Conservation (phyloP, 148 eudicot species). For the Amaranthus cruentus region DNA sequence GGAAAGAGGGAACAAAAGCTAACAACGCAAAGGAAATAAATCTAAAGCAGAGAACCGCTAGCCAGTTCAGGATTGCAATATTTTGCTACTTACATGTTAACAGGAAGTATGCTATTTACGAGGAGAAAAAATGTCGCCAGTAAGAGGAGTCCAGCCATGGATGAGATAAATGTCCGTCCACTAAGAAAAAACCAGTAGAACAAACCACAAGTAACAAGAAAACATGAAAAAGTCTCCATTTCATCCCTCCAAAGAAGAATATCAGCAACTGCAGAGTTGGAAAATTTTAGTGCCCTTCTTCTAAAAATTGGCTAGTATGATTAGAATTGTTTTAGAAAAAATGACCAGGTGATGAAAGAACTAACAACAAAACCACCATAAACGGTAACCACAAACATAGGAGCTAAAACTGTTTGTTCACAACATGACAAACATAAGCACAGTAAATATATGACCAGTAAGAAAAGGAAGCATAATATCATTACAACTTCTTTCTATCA, state of each 20-base stretch:
- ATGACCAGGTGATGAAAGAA: background rate
- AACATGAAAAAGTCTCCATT: slow-evolving; percentile 70
- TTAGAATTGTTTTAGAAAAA: background rate
- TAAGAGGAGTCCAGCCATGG: slow-evolving; percentile 63
- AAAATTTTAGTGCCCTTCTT: background rate
- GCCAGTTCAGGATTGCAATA: background rate
- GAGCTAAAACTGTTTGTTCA: background rate
- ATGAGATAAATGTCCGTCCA: slow-evolving; percentile 68
- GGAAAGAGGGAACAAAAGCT: background rate
- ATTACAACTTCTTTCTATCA: background rate
- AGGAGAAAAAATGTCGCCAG: slow-evolving; percentile 38
- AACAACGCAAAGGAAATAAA: background rate
- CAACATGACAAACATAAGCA: background rate
- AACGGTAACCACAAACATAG: background rate
- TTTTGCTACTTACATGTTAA: slow-evolving; percentile 54
- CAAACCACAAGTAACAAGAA: slow-evolving; percentile 41
- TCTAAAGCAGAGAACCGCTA: background rate
- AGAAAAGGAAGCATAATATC: background rate
- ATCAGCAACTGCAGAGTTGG: slow-evolving; percentile 72
- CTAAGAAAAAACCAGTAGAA: slow-evolving; percentile 74
- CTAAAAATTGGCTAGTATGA: background rate
- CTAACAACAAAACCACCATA: background rate
- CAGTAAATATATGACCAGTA: background rate
- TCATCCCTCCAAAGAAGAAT: slow-evolving; percentile 92
- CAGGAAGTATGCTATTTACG: slow-evolving; percentile 48